These are phyloP conservation scores for Termitomyces sp. DNA, from an alignment of 768 basidiomycete genomes.

Conservation along the genomic window DNA sequence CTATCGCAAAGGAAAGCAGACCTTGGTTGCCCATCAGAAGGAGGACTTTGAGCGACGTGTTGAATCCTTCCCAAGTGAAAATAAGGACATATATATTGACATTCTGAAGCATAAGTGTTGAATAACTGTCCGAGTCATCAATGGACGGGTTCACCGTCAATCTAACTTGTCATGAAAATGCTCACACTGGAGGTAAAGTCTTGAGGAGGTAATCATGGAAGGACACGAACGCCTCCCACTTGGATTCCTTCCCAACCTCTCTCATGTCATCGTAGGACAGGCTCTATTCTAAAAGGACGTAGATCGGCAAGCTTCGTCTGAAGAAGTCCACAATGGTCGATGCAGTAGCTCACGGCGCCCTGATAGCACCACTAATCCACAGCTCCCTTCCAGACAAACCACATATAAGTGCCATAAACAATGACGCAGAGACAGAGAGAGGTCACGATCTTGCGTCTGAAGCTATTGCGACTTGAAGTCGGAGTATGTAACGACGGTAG, in stretches of 20 bases:
- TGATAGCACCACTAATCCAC: slow-evolving; percentile 40
- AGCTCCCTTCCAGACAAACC: not conserved
- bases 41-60: slow-evolving; percentile 59
- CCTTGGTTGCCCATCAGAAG: slow-evolving; percentile 68
- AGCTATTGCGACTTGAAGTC: not conserved
- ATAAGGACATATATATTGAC: slow-evolving; percentile 77
- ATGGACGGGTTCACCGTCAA: not conserved
- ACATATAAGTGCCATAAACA: slow-evolving; percentile 4
- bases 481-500: not conserved
- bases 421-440: slow-evolving; percentile 1
- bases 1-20: slow-evolving; percentile 12
- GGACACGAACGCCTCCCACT: slow-evolving; percentile 47
- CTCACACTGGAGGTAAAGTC: slow-evolving; percentile 61
- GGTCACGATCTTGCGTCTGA: not conserved
- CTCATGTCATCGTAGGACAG: slow-evolving; percentile 42
- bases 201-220: slow-evolving; percentile 50
- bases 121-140: slow-evolving; percentile 35
- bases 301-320: not conserved
- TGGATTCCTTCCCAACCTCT: slow-evolving; percentile 39
- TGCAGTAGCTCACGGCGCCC: slow-evolving; percentile 29
- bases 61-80: slow-evolving; percentile 65
- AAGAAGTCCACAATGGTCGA: not conserved
- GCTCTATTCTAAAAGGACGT: slow-evolving; percentile 35
- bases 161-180: not conserved
- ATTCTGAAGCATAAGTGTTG: slow-evolving; percentile 52